phyloP scores from a whole-genome alignment of 306 rosid genomes.

The Mimosa bimucronata region DNA sequence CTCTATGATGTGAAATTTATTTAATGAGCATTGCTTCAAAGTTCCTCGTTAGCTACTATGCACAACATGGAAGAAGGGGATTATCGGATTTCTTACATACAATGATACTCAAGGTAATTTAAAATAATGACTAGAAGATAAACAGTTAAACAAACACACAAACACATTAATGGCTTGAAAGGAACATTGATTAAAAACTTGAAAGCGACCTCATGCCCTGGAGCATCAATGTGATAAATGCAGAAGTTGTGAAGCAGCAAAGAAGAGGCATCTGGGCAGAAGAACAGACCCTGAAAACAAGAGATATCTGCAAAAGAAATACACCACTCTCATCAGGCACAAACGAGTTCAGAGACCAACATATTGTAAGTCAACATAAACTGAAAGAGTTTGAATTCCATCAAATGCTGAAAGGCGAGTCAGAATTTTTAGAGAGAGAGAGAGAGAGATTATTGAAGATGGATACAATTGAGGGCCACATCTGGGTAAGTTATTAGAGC shows the following conservation, averaged over 20 bases:
- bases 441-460: constrained; percentile 26
- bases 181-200: neutral
- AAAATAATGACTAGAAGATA: neutral
- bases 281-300: constrained; percentile 81
- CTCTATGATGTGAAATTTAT: neutral
- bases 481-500: constrained; percentile 87
- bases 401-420: neutral
- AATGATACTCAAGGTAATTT: neutral
- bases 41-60: neutral
- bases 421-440: neutral
- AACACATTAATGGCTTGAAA: constrained; percentile 9
- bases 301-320: constrained; percentile 59
- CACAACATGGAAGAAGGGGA: neutral
- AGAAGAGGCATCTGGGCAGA: constrained; percentile 81
- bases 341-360: no score
- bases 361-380: no score
- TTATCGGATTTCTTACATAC: neutral
- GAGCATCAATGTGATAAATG: constrained; percentile 89
- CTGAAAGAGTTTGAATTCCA: constrained; percentile 9
- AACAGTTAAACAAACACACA: no score
- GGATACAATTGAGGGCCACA: constrained; percentile 82
- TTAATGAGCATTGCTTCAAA: neutral
- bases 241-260: constrained; percentile 88
- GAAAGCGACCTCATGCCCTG: constrained; percentile 87
- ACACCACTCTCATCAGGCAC: neutral